Evolutionary conservation across 179 eudicot species (phyloP).

Genomic region (Nepenthes alata): DNA sequence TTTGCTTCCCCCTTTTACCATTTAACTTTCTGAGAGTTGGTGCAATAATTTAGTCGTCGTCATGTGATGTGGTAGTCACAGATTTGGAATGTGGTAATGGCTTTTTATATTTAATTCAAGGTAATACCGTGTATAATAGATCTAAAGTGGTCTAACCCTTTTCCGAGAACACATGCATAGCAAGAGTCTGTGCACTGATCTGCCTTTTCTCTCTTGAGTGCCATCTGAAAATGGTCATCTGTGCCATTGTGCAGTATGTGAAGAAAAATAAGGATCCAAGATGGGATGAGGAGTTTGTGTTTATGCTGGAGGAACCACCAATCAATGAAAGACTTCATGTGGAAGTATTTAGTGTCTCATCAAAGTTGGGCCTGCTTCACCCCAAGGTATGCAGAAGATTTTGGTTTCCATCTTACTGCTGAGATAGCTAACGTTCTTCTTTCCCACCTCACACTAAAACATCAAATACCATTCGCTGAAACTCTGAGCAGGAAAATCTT

Average conservation of each 20-base stretch:
- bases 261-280: slow-evolving; percentile 37
- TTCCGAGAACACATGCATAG: no score
- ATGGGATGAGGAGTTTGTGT: slow-evolving; percentile 29
- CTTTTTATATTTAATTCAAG: no score
- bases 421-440: not conserved
- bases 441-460: not conserved
- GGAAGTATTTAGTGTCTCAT: slow-evolving; percentile 42
- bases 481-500: slow-evolving; percentile 45
- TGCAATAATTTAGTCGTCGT: no score
- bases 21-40: no score
- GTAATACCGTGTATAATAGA: no score
- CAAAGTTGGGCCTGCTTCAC: slow-evolving; percentile 61
- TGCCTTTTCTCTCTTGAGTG: no score
- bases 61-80: no score
- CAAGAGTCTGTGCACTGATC: no score
- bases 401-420: not conserved
- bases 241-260: slow-evolving; percentile 13
- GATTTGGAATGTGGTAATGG: no score
- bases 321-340: slow-evolving; percentile 25
- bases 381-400: slow-evolving; percentile 50
- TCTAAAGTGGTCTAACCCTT: no score
- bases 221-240: not conserved
- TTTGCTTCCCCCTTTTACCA: no score
- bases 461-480: not conserved
- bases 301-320: slow-evolving; percentile 31